Conservation (phyloP, 768 basidiomycete species). For the Trametes cinnabarina region DNA sequence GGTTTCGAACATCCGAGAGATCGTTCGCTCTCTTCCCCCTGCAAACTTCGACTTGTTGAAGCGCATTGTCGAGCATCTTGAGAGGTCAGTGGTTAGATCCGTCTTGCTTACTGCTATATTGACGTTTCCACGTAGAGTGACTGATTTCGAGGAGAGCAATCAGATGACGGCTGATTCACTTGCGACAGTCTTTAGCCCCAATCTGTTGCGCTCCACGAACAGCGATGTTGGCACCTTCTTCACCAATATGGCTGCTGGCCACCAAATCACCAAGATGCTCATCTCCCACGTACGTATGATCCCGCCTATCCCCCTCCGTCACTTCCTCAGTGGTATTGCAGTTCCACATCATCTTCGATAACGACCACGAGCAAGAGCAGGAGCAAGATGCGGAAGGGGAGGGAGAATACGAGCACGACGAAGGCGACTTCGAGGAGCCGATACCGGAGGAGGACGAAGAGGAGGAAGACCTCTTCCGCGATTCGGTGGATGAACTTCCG, state of each 20-base stretch:
- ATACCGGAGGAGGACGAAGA: slow-evolving; percentile 71
- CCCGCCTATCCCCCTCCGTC: too few relatives aligned
- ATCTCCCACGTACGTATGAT: slow-evolving; percentile 78
- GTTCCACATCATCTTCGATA: slow-evolving; percentile 63
- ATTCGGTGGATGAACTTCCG: slow-evolving; percentile 8
- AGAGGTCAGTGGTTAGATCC: slow-evolving; percentile 46
- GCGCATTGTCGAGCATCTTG: slow-evolving; percentile 81
- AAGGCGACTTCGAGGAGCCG: slow-evolving; percentile 63
- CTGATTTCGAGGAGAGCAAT: slow-evolving; percentile 83
- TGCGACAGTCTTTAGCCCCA: slow-evolving; percentile 84
- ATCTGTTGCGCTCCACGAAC: slow-evolving; percentile 71
- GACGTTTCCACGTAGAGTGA: slow-evolving; percentile 50
- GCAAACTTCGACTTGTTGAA: slow-evolving; percentile 77
- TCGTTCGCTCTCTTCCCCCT: slow-evolving; percentile 69
- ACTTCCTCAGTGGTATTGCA: too few relatives aligned
- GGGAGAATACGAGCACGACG: slow-evolving; percentile 45
- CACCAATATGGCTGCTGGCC: slow-evolving; percentile 75
- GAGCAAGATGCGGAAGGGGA: slow-evolving; percentile 44
- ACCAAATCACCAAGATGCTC: slow-evolving; percentile 71
- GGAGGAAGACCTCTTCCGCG: slow-evolving; percentile 23
- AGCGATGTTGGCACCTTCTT: slow-evolving; percentile 77
- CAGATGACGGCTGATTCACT: slow-evolving; percentile 88
- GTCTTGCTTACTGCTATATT: background rate
- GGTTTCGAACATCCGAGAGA: slow-evolving; percentile 57
- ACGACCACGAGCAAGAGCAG: slow-evolving; percentile 31